Evolutionary conservation across 1,139 yeast genomes (phyloP).

Genomic region (Komagataea norvegica): DNA sequence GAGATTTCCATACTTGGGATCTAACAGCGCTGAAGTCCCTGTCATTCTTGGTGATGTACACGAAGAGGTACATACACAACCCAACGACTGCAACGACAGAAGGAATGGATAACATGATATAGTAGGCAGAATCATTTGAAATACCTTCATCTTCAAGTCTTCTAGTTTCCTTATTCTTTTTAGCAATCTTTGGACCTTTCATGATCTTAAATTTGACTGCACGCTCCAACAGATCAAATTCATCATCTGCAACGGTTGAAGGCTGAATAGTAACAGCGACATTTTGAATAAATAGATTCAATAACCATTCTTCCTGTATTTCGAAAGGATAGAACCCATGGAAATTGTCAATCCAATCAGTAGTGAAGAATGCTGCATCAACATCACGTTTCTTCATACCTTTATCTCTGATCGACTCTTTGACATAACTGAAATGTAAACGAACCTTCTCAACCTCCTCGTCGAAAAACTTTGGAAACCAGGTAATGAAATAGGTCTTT

Average conservation of each 20-base stretch:
- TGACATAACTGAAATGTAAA: conserved; percentile 61
- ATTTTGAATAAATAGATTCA: conserved; percentile 42
- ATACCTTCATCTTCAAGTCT: conserved; percentile 54
- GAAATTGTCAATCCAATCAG: conserved; percentile 67
- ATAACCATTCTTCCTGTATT: conserved; percentile 58
- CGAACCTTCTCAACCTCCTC: conserved; percentile 48
- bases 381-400: conserved; percentile 50
- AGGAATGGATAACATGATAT: conserved; percentile 68
- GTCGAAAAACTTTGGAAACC: conserved; percentile 64
- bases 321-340: conserved; percentile 63
- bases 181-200: conserved; percentile 55
- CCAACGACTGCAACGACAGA: conserved; percentile 59
- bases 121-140: conserved; percentile 59
- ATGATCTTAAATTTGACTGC: conserved; percentile 54
- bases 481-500: conserved; percentile 66
- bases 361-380: conserved; percentile 52
- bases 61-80: conserved; percentile 59
- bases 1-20: conserved; percentile 46
- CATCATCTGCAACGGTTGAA: conserved; percentile 58
- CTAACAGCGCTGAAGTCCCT: conserved; percentile 43
- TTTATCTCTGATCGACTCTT: conserved; percentile 48
- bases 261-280: conserved; percentile 67
- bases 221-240: conserved; percentile 49
- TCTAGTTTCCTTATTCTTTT: conserved; percentile 52
- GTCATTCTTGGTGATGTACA: conserved; percentile 49